A percentile compares a stretch with the other conserved stretches of the same genome.
Conservation (phyloP, 352 stramenopile species). For the Chrysophaeum taylorii region DNA sequence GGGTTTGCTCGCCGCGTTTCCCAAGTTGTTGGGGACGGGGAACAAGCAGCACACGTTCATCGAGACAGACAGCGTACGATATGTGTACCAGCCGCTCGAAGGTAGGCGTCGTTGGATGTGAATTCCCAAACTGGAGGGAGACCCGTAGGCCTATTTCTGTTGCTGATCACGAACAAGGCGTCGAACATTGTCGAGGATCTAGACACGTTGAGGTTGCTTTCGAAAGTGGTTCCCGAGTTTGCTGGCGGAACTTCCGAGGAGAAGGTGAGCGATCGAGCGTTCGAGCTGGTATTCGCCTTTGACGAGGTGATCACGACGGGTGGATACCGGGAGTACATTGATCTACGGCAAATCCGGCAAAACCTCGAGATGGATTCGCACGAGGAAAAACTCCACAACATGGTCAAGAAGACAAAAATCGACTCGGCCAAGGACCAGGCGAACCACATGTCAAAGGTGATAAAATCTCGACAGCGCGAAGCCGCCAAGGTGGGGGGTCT, state of each 20-base stretch:
- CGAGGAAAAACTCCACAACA: constrained; percentile 95
- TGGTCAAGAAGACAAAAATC: constrained; percentile 92
- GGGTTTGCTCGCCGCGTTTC: constrained; percentile 94
- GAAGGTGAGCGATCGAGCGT: constrained; percentile 86
- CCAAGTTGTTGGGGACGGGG: constrained; percentile 86
- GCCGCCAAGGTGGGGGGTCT: constrained; percentile 27
- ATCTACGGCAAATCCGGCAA: constrained; percentile 77
- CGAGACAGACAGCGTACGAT: constrained; percentile 93
- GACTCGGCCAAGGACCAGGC: constrained; percentile 58
- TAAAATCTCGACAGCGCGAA: constrained; percentile 60
- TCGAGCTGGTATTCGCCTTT: constrained; percentile 97
- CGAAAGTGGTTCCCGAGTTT: constrained; percentile 92
- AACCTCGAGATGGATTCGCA: constrained; percentile 99
- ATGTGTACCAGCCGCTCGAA: constrained; percentile 97
- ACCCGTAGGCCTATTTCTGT: constrained; percentile 89
- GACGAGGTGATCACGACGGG: constrained; percentile 95
- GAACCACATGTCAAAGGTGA: constrained; percentile 31
- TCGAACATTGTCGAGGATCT: constrained; percentile 99
- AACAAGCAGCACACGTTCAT: constrained; percentile 94
- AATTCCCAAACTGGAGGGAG: no score
- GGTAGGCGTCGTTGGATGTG: no score
- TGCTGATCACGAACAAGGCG: constrained; percentile 98
- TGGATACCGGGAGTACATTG: constrained; percentile 90
- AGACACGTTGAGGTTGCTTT: constrained; percentile 89
- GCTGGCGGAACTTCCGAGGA: constrained; percentile 80